phyloP scores from a whole-genome alignment of 148 eudicot species.

The Fagopyrum tataricum region DNA sequence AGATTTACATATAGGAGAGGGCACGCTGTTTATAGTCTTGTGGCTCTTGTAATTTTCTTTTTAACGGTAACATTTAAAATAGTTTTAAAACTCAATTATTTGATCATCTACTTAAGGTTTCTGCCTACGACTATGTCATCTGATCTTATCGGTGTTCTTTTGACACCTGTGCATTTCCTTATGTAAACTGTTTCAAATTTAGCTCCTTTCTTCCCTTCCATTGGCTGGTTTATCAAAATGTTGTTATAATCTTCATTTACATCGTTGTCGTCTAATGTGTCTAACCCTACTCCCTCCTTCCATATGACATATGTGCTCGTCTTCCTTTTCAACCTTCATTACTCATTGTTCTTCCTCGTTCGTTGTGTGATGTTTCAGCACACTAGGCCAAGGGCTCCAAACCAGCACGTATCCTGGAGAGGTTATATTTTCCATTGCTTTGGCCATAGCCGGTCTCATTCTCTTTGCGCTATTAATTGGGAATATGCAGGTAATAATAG shows the following conservation, averaged over 20 bases:
- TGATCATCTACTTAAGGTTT: background rate
- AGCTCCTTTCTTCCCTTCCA: background rate
- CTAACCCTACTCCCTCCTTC: background rate
- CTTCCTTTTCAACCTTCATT: background rate
- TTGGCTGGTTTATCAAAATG: background rate
- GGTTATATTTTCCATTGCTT: constrained; percentile 68
- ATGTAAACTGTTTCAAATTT: background rate
- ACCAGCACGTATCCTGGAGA: constrained; percentile 95
- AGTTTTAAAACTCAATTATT: background rate
- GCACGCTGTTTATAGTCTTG: background rate
- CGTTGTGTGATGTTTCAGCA: constrained; percentile 37
- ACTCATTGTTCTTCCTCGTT: constrained; percentile 10
- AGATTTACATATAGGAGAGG: background rate
- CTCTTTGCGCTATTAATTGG: constrained; percentile 95
- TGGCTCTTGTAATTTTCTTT: background rate
- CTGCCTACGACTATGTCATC: background rate
- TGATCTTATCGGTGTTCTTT: background rate
- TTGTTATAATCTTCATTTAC: background rate
- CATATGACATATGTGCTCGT: background rate
- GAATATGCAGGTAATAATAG: constrained; percentile 77
- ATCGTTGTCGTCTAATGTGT: background rate
- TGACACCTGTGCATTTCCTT: background rate
- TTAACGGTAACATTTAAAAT: background rate
- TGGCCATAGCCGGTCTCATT: constrained; percentile 90
- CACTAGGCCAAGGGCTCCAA: constrained; percentile 94